phyloP scores from a whole-genome alignment of 352 stramenopile species.

The Elongisporangium undulatum region DNA sequence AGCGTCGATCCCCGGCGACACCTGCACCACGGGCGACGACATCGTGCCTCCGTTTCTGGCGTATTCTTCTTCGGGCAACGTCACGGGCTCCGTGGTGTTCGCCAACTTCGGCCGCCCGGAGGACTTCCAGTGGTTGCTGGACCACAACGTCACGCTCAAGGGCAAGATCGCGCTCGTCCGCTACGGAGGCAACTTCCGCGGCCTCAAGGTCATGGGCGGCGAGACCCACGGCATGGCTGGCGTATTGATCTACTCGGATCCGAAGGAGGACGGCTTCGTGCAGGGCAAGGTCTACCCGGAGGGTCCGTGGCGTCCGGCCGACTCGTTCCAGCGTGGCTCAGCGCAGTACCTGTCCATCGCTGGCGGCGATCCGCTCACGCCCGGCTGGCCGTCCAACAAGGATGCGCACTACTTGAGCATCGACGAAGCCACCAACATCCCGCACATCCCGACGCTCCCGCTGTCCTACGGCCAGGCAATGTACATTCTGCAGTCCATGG shows the following conservation, averaged over 20 bases:
- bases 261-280: conserved; percentile 60
- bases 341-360: conserved; percentile 57
- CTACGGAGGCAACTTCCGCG: conserved; percentile 53
- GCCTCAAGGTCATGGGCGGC: conserved; percentile 61
- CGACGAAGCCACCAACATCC: conserved; percentile 39
- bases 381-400: conserved; percentile 19
- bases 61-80: conserved; percentile 65
- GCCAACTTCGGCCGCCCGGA: conserved; percentile 73
- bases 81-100: conserved; percentile 68
- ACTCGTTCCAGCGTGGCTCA: conserved; percentile 60
- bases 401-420: conserved; percentile 18
- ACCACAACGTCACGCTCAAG: conserved; percentile 40
- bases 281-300: conserved; percentile 52
- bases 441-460: conserved; percentile 45
- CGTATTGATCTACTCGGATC: conserved; percentile 73
- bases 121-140: conserved; percentile 64
- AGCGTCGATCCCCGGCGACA: conserved; percentile 40
- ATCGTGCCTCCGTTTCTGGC: conserved; percentile 71
- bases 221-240: conserved; percentile 49
- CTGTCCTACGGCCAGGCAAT: conserved; percentile 74
- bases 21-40: conserved; percentile 38
- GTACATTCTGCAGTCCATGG: conserved; percentile 55
- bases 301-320: conserved; percentile 47
- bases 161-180: conserved; percentile 60
- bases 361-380: conserved; percentile 51